Percentiles rank a stretch among this genome's conserved stretches.
These are phyloP conservation scores for Rostrohypoxylon terebratum DNA, from an alignment of 495 filamentous ascomycete genomes.

Conservation along the genomic window DNA sequence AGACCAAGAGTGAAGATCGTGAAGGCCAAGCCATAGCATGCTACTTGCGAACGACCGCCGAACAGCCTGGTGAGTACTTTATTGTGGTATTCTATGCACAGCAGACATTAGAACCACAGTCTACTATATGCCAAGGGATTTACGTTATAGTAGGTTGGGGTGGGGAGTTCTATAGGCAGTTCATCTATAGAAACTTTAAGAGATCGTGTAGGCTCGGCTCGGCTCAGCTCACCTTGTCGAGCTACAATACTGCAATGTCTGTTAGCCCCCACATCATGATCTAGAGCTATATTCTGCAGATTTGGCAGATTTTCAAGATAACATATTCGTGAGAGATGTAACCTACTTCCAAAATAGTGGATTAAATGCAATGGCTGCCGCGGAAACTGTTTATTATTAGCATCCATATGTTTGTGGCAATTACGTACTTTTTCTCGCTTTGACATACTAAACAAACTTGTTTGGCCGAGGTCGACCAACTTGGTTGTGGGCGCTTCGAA, in stretches of 20 bases:
- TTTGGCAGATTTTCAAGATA: not conserved
- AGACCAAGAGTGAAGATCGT: constrained; percentile 93
- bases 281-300: constrained; percentile 5
- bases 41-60: constrained; percentile 79
- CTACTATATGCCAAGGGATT: not conserved
- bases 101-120: constrained; percentile 3
- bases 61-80: constrained; percentile 89
- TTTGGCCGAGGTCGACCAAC: constrained; percentile 72
- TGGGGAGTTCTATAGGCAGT: not conserved
- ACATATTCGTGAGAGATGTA: constrained; percentile 4
- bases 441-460: constrained; percentile 70
- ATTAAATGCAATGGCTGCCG: constrained; percentile 76
- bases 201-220: constrained; percentile 31
- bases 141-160: not conserved
- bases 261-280: constrained; percentile 25
- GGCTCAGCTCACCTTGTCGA: constrained; percentile 67
- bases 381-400: constrained; percentile 67
- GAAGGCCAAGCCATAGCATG: constrained; percentile 89
- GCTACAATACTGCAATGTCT: constrained; percentile 67
- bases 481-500: constrained; percentile 49
- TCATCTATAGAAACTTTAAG: not conserved
- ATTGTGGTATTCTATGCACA: constrained; percentile 83
- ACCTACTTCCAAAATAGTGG: constrained; percentile 85
- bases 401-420: constrained; percentile 3
- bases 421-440: not conserved